These are phyloP conservation scores for Colletotrichum echinochloae DNA, from an alignment of 2,329 filamentous ascomycete species.

Conservation along the genomic window DNA sequence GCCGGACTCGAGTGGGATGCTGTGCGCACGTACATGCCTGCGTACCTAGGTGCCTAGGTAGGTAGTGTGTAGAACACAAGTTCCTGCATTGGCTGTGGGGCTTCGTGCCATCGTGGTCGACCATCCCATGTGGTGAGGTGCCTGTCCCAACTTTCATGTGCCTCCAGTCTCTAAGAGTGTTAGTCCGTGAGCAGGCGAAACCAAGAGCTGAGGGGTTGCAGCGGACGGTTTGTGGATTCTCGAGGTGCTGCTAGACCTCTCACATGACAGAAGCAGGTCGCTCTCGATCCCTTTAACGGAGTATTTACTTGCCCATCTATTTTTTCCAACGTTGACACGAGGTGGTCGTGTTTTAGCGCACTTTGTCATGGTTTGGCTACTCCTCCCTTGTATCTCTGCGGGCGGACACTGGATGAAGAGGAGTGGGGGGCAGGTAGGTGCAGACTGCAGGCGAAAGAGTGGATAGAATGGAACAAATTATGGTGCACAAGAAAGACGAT, in stretches of 20 bases:
- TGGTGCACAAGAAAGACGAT: neutral
- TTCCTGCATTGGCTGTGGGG: slow-evolving; percentile 14
- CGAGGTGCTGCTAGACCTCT: slow-evolving; percentile 6
- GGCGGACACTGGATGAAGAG: slow-evolving; percentile 3
- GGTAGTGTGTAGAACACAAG: neutral
- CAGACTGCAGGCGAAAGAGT: slow-evolving; percentile 30
- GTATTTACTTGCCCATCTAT: neutral
- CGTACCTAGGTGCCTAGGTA: no score
- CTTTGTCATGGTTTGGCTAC: slow-evolving; percentile 28
- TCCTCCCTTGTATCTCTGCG: neutral
- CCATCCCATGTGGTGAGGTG: slow-evolving; percentile 12
- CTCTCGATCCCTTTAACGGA: slow-evolving; percentile 33
- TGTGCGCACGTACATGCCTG: neutral
- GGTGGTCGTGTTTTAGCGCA: slow-evolving; percentile 36
- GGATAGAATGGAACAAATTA: neutral
- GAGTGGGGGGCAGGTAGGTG: slow-evolving; percentile 20
- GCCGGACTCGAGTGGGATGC: slow-evolving; percentile 1
- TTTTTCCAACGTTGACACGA: slow-evolving; percentile 19
- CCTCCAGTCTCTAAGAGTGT: neutral
- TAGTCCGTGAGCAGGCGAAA: neutral
- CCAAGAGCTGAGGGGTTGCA: neutral
- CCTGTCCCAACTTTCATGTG: slow-evolving; percentile 24
- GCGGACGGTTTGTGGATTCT: slow-evolving; percentile 15
- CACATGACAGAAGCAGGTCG: neutral
- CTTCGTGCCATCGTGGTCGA: neutral